phyloP scores from a whole-genome alignment of 441 rosid genomes.

The Cnidoscolus chayamansa region DNA sequence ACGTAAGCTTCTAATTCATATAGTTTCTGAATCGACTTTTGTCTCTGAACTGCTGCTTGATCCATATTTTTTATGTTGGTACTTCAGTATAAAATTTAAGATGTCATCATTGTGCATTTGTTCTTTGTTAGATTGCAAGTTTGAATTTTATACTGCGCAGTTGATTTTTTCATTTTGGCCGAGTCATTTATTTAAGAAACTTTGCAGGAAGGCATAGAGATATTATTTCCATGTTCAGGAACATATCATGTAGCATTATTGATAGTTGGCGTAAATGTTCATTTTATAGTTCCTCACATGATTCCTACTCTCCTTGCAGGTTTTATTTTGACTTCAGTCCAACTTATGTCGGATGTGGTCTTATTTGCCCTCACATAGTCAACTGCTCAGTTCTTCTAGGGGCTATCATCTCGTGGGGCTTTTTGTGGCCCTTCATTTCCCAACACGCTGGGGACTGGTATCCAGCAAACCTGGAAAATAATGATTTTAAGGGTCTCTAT shows the following conservation, averaged over 20 bases:
- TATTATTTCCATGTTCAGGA: neutral
- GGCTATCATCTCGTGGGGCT: slow-evolving; percentile 86
- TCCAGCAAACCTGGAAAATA: slow-evolving; percentile 70
- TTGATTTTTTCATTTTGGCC: neutral
- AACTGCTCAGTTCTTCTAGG: slow-evolving; percentile 88
- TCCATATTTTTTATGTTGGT: slow-evolving; percentile 5
- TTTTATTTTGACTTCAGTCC: slow-evolving; percentile 93
- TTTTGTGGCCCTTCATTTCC: slow-evolving; percentile 81
- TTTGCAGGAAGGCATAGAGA: neutral
- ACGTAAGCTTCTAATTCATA: slow-evolving; percentile 46
- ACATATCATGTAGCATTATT: neutral
- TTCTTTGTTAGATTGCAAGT: neutral
- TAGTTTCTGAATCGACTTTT: slow-evolving; percentile 15
- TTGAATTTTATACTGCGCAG: neutral
- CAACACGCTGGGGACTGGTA: slow-evolving; percentile 81
- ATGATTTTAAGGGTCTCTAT: slow-evolving; percentile 88
- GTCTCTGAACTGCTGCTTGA: neutral
- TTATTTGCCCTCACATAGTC: slow-evolving; percentile 90
- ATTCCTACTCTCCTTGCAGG: slow-evolving; percentile 36
- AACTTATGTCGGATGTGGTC: slow-evolving; percentile 91
- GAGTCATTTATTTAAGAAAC: neutral
- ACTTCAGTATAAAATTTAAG: neutral
- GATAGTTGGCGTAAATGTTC: neutral
- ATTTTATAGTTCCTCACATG: slow-evolving; percentile 10
- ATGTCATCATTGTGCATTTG: neutral